Evolutionary conservation across 495 filamentous ascomycete genomes (phyloP).

Genomic region (Clohesyomyces aquaticus): DNA sequence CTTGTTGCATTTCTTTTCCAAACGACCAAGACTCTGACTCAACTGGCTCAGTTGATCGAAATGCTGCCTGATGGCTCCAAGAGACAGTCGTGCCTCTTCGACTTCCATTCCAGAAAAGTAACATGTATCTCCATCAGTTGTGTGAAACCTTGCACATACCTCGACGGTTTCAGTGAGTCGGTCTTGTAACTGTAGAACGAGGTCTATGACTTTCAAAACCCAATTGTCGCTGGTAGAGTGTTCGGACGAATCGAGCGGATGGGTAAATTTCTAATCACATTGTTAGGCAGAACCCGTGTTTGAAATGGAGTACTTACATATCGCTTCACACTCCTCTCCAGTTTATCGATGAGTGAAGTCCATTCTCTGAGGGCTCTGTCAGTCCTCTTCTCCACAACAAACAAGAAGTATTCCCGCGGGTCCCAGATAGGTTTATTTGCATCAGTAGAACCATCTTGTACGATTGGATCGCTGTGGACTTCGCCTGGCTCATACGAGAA

Average conservation of each 20-base stretch:
- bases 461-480: slow-evolving; percentile 8
- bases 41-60: too few relatives aligned
- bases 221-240: too few relatives aligned
- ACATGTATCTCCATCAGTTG: slow-evolving; percentile 2
- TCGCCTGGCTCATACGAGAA: neutral
- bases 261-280: too few relatives aligned
- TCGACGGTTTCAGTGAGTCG: neutral
- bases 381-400: neutral
- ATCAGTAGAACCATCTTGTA: neutral
- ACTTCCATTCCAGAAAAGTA: too few relatives aligned
- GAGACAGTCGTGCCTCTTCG: too few relatives aligned
- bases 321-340: neutral
- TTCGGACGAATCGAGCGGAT: too few relatives aligned
- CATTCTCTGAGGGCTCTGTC: slow-evolving; percentile 9
- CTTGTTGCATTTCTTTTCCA: too few relatives aligned
- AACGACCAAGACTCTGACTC: too few relatives aligned
- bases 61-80: neutral
- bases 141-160: slow-evolving; percentile 11
- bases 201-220: too few relatives aligned
- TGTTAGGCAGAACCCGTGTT: too few relatives aligned
- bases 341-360: neutral
- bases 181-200: too few relatives aligned
- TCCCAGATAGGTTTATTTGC: slow-evolving; percentile 17
- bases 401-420: slow-evolving; percentile 23
- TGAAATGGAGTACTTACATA: slow-evolving; percentile 8